Conservation (phyloP, 768 basidiomycete genomes). For the Lanmaoa rubissima region DNA sequence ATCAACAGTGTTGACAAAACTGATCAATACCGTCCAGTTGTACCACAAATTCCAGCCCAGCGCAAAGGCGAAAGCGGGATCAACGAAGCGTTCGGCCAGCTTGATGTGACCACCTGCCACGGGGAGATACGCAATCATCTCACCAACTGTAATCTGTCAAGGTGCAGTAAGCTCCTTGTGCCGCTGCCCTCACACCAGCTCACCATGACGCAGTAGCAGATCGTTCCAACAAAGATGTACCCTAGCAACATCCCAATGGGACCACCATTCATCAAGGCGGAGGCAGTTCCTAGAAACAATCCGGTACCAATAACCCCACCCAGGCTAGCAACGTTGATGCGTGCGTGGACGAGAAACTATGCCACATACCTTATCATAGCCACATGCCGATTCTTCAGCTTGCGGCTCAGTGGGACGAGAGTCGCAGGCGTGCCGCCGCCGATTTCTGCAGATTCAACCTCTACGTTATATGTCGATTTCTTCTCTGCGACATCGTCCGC, state of each 20-base stretch:
- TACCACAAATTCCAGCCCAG: slow-evolving; percentile 41
- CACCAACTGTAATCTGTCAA: slow-evolving; percentile 30
- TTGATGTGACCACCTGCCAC: slow-evolving; percentile 43
- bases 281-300: slow-evolving; percentile 29
- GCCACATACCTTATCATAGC: slow-evolving; percentile 27
- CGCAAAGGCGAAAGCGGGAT: slow-evolving; percentile 41
- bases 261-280: slow-evolving; percentile 35
- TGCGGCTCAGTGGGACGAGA: slow-evolving; percentile 10
- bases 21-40: slow-evolving; percentile 29
- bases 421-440: neutral
- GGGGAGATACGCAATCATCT: slow-evolving; percentile 45
- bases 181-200: neutral
- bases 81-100: slow-evolving; percentile 45
- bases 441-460: neutral
- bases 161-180: neutral
- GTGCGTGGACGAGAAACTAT: neutral
- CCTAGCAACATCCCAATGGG: slow-evolving; percentile 44
- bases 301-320: slow-evolving; percentile 40
- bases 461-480: neutral
- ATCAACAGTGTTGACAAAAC: slow-evolving; percentile 11
- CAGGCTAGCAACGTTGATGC: slow-evolving; percentile 5
- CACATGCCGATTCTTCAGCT: slow-evolving; percentile 28
- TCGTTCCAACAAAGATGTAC: slow-evolving; percentile 34
- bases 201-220: slow-evolving; percentile 36
- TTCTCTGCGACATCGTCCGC: neutral